Conservation (phyloP, 805 yeast species). For the Jamesozyma hellenica region DNA sequence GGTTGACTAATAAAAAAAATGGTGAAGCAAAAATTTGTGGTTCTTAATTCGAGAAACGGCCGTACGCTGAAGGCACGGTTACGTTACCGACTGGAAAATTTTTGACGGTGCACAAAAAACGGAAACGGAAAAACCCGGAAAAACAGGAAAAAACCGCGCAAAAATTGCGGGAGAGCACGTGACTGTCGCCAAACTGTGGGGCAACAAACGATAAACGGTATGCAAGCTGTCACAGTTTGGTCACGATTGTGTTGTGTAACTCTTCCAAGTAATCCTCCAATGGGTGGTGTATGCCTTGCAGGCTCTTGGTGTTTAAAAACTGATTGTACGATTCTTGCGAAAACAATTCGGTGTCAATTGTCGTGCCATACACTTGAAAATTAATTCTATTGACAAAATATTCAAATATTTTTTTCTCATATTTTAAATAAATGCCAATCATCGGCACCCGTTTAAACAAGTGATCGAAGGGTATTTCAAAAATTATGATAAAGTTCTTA, state of each 20-base stretch:
- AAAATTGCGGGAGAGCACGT: too few relatives aligned
- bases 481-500: slow-evolving; percentile 27
- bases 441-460: slow-evolving; percentile 20
- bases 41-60: too few relatives aligned
- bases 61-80: too few relatives aligned
- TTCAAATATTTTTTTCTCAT: slow-evolving; percentile 22
- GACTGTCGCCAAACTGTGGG: too few relatives aligned
- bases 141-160: too few relatives aligned
- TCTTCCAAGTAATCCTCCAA: slow-evolving; percentile 22
- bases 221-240: slow-evolving; percentile 4
- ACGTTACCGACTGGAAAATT: too few relatives aligned
- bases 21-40: too few relatives aligned
- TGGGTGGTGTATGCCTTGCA: slow-evolving; percentile 18
- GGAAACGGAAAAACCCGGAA: too few relatives aligned
- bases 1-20: too few relatives aligned
- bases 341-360: slow-evolving; percentile 18
- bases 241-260: slow-evolving; percentile 15
- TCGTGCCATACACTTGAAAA: slow-evolving; percentile 23
- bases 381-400: slow-evolving; percentile 29
- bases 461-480: slow-evolving; percentile 27
- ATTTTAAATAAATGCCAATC: slow-evolving; percentile 19
- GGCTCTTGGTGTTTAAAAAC: slow-evolving; percentile 10
- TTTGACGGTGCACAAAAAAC: too few relatives aligned
- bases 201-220: too few relatives aligned
- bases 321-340: slow-evolving; percentile 17